A percentile compares a stretch with the other conserved stretches of the same genome.
phyloP scores from a whole-genome alignment of 1,139 yeast genomes.

The Arxiozyma heterogenica region DNA sequence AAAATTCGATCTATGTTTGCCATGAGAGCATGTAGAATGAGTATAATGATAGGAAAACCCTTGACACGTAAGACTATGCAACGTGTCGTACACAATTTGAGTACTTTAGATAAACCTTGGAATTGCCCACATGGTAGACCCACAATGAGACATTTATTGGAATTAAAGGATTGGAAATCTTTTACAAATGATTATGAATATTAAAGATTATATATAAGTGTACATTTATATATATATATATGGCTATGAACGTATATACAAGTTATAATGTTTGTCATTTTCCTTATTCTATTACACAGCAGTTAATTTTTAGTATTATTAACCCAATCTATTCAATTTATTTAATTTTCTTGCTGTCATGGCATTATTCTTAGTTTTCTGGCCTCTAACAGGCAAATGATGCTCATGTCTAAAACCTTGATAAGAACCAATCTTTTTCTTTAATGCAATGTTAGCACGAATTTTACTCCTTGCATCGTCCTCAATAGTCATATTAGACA shows the following conservation, averaged over 20 bases:
- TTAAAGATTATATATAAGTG: neutral
- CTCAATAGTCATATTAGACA: constrained; percentile 75
- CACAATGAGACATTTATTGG: constrained; percentile 81
- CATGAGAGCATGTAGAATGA: constrained; percentile 86
- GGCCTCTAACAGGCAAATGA: constrained; percentile 91
- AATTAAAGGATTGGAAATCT: constrained; percentile 42
- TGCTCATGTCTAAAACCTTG: constrained; percentile 84
- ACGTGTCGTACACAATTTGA: constrained; percentile 55
- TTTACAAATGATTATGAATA: constrained; percentile 36
- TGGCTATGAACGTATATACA: neutral
- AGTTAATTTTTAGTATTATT: neutral
- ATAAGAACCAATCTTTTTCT: constrained; percentile 75
- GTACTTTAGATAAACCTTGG: constrained; percentile 86
- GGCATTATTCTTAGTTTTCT: constrained; percentile 84
- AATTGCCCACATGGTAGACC: constrained; percentile 99
- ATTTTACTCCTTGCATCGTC: constrained; percentile 75
- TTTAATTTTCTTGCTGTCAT: constrained; percentile 82
- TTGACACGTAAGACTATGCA: constrained; percentile 53
- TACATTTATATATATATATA: neutral
- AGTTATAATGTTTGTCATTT: neutral
- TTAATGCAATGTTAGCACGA: constrained; percentile 68
- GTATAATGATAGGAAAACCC: constrained; percentile 87
- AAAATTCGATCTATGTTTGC: constrained; percentile 81
- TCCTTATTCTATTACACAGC: no score
- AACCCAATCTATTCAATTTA: constrained; percentile 57